phyloP scores from a whole-genome alignment of 345 rosid genomes.

The Sisymbrium altissimum region DNA sequence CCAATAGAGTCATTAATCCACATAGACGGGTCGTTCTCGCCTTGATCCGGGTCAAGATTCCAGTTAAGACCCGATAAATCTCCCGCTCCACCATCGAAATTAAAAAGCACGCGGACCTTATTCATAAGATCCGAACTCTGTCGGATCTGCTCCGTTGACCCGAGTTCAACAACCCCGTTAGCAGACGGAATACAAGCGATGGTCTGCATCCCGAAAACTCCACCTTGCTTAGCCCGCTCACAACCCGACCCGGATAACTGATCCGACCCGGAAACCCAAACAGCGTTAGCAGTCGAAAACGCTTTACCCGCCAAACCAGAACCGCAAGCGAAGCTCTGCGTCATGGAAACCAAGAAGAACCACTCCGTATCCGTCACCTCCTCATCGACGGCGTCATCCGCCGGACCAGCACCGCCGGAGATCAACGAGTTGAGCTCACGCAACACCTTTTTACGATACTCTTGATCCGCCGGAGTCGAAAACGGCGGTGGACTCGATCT shows the following conservation, averaged over 20 bases:
- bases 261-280: conserved; percentile 75
- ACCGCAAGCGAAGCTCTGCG: conserved; percentile 78
- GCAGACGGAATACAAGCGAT: conserved; percentile 82
- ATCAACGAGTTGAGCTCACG: conserved; percentile 88
- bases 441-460: conserved; percentile 75
- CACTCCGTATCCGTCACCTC: conserved; percentile 98
- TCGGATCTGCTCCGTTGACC: conserved; percentile 71
- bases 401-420: conserved; percentile 49
- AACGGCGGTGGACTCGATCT: conserved; percentile 29
- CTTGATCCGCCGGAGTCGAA: conserved; percentile 61
- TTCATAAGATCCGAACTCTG: conserved; percentile 82
- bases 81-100: conserved; percentile 43
- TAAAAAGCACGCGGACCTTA: conserved; percentile 68
- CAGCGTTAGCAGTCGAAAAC: conserved; percentile 47
- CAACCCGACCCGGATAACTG: conserved; percentile 57
- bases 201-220: conserved; percentile 76
- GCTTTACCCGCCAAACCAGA: conserved; percentile 79
- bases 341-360: conserved; percentile 96
- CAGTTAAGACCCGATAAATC: conserved; percentile 54
- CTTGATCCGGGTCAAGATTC: conserved; percentile 64
- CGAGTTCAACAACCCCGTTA: conserved; percentile 89
- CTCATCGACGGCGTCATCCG: conserved; percentile 72
- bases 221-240: conserved; percentile 78
- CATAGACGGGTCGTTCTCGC: conserved; percentile 76
- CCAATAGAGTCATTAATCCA: conserved; percentile 72